Base-by-base conservation (phyloP, 768 basidiomycete genomes). In the Tephrocybe rancida region DNA sequence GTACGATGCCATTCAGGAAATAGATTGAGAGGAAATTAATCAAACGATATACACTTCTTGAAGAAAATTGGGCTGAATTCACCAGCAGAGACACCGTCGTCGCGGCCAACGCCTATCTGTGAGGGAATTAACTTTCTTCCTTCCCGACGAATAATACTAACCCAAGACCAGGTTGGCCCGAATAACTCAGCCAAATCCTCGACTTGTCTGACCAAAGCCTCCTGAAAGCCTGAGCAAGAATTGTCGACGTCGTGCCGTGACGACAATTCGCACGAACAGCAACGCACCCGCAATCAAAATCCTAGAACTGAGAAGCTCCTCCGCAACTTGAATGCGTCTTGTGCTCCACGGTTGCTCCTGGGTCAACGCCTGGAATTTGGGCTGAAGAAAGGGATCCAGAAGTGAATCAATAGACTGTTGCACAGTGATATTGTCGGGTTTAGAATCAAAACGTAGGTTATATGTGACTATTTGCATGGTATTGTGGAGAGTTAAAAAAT, bases 61-160 rank as follows among this genome's bases (percentile, higher is more conserved):
- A 74, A 87, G 64, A 85, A 87, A 54, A 87, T 79, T 0, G 85
- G 83, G 58, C 75, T 76, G 64, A 82, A 86, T 64, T 87, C 86
- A 27, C 86, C 85, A 1, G 71, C 74, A 14, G 68, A 53, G 7
- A 65, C 65, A 3, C 85, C 85, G 59, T 87, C 82, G 49, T 84
- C 78, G n/a, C 86, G 71, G 0, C 85, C 86, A 0, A 85, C 83
- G 1, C 84, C 85, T 19, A 85, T 75, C 78, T 82, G 34, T 35
- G 5, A 21, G 49, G 16, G 38, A 24, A 5, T 25, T 9, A 10
- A 16, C 13, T 24, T 11, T 13, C 16, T n/a, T 16, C 26, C 34
- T 14, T 35, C n/a, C 21, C 7, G 11, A 30, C 8, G 9, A 5
- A 21, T 7, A 32, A 13, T 32, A 44, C 76, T 46, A 49, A 81